Conservation (phyloP, 768 basidiomycete species). For the Zangia roseola region DNA sequence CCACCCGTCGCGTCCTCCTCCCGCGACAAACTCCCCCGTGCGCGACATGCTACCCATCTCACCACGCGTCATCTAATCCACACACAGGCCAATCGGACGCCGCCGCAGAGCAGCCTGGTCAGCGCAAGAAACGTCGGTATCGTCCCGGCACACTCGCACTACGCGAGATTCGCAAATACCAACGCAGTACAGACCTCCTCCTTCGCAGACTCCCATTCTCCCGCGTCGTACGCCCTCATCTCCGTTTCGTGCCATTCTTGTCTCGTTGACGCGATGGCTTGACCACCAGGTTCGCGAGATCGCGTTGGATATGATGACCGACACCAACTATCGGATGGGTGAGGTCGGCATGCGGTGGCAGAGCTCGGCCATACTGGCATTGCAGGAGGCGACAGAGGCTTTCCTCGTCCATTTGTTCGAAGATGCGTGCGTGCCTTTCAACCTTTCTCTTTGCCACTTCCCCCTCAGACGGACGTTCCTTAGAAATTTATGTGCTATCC, state of each 20-base stretch:
- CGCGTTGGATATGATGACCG: constrained; percentile 84
- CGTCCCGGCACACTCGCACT: constrained; percentile 89
- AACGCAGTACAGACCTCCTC: constrained; percentile 88
- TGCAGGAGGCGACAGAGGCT: constrained; percentile 97
- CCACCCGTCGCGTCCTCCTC: constrained; percentile 29
- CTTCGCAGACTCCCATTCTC: constrained; percentile 89
- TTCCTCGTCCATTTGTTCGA: constrained; percentile 96
- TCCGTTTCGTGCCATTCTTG: neutral
- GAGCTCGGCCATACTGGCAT: constrained; percentile 85
- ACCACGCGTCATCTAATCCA: constrained; percentile 11
- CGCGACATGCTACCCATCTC: constrained; percentile 8
- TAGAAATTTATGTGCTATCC: constrained; percentile 95
- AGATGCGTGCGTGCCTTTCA: constrained; percentile 77
- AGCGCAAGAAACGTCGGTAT: constrained; percentile 62
- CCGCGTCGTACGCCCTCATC: constrained; percentile 65
- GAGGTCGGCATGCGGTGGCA: constrained; percentile 84
- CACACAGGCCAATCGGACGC: constrained; percentile 21
- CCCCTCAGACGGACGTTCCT: constrained; percentile 3
- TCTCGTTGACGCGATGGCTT: constrained; percentile 2
- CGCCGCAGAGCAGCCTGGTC: constrained; percentile 24
- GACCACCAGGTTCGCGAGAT: constrained; percentile 88
- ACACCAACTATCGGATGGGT: constrained; percentile 58
- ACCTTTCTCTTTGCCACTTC: neutral
- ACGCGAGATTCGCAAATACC: constrained; percentile 91
- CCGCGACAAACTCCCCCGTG: constrained; percentile 27